Percentiles rank a stretch among this genome's conserved stretches.
Evolutionary conservation across 139 green algal species (phyloP).

Genomic region (Helicosporidium sp.): DNA sequence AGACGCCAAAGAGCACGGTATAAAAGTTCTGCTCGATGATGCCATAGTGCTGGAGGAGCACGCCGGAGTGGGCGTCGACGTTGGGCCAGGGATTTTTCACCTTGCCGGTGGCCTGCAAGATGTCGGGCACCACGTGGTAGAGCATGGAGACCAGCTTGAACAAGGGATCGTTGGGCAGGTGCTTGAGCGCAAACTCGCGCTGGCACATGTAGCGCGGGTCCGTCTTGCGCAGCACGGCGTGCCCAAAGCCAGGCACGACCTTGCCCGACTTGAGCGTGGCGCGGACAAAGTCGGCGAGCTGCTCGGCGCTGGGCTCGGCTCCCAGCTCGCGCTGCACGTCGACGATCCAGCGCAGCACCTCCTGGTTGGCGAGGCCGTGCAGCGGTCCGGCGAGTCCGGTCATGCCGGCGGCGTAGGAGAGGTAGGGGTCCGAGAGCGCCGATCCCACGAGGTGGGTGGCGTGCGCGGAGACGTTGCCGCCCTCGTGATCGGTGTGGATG

Average conservation of each 20-base stretch:
- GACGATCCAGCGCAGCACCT: slow-evolving; percentile 77
- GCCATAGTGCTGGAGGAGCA: slow-evolving; percentile 90
- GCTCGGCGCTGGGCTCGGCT: slow-evolving; percentile 50
- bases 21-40: slow-evolving; percentile 86
- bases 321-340: slow-evolving; percentile 54
- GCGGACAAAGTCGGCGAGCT: slow-evolving; percentile 68
- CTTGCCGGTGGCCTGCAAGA: slow-evolving; percentile 79
- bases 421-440: slow-evolving; percentile 89
- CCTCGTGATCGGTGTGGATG: slow-evolving; percentile 83
- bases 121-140: slow-evolving; percentile 82
- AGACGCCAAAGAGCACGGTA: slow-evolving; percentile 96
- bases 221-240: slow-evolving; percentile 92
- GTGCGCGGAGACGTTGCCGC: slow-evolving; percentile 90
- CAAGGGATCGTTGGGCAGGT: slow-evolving; percentile 78
- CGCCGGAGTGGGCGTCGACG: slow-evolving; percentile 89
- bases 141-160: slow-evolving; percentile 77
- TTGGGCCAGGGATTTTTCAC: slow-evolving; percentile 98
- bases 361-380: slow-evolving; percentile 95
- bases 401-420: slow-evolving; percentile 75
- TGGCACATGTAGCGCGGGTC: slow-evolving; percentile 89
- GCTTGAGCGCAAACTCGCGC: slow-evolving; percentile 50
- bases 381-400: slow-evolving; percentile 87
- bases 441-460: slow-evolving; percentile 80
- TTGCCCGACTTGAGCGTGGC: slow-evolving; percentile 81
- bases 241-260: slow-evolving; percentile 89